phyloP scores from a whole-genome alignment of 495 filamentous ascomycete genomes.

The Usnea hakonensis region DNA sequence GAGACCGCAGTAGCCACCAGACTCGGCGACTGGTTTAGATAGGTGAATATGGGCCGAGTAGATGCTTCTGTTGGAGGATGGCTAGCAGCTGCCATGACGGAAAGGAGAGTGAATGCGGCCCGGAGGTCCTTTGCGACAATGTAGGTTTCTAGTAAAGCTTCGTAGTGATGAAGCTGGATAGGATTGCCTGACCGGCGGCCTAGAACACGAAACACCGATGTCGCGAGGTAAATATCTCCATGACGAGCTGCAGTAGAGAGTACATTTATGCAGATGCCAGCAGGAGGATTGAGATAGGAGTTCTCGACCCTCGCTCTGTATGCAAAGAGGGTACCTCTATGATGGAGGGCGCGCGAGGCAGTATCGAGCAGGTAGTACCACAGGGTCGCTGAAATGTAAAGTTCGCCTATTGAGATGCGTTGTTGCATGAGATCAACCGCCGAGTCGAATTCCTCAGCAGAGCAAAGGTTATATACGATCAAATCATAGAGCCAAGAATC shows the following conservation, averaged over 20 bases:
- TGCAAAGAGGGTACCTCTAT: slow-evolving; percentile 52
- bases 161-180: slow-evolving; percentile 62
- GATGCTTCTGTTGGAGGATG: slow-evolving; percentile 44
- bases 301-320: slow-evolving; percentile 53
- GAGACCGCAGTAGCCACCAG: slow-evolving; percentile 40
- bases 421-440: slow-evolving; percentile 57
- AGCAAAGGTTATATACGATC: slow-evolving; percentile 61
- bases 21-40: slow-evolving; percentile 32
- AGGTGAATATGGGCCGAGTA: slow-evolving; percentile 49
- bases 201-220: slow-evolving; percentile 52
- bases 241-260: slow-evolving; percentile 60
- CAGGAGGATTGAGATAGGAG: slow-evolving; percentile 55
- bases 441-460: slow-evolving; percentile 65
- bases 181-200: slow-evolving; percentile 38
- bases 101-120: slow-evolving; percentile 29
- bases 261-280: slow-evolving; percentile 55
- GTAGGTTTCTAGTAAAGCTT: slow-evolving; percentile 63
- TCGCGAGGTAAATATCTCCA: slow-evolving; percentile 59
- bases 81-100: slow-evolving; percentile 52
- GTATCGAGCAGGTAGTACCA: slow-evolving; percentile 67
- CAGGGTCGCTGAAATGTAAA: slow-evolving; percentile 40
- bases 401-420: slow-evolving; percentile 39
- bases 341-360: slow-evolving; percentile 48
- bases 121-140: slow-evolving; percentile 39
- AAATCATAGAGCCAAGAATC: slow-evolving; percentile 69